Evolutionary conservation across 2,329 filamentous ascomycete species (phyloP).

Genomic region (Epicoccum nigrum): DNA sequence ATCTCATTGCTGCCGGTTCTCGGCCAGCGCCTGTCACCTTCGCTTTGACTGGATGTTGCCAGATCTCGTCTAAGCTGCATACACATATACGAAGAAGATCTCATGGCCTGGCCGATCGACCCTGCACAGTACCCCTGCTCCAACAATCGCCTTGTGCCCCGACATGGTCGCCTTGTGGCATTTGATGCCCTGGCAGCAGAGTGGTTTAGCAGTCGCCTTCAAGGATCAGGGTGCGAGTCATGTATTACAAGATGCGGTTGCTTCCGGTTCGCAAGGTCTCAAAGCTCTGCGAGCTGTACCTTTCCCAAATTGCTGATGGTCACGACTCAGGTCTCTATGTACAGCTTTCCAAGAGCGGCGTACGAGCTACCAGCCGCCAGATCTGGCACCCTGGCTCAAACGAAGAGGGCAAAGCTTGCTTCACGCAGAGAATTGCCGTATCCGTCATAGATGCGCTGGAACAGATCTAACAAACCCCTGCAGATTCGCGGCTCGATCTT

Average conservation of each 20-base stretch:
- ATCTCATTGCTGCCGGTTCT: conserved; percentile 42
- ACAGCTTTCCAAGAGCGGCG: conserved; percentile 21
- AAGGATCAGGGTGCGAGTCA: conserved; percentile 29
- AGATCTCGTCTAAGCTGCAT: conserved; percentile 39
- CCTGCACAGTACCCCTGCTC: conserved; percentile 30
- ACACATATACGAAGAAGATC: conserved; percentile 31
- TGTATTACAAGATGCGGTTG: conserved; percentile 32
- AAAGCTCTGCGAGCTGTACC: conserved; percentile 23
- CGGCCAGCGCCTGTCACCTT: conserved; percentile 35
- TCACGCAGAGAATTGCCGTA: conserved; percentile 37
- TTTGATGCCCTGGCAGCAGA: conserved; percentile 29
- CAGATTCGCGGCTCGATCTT: conserved; percentile 39
- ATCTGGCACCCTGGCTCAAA: conserved; percentile 29
- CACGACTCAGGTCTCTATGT: conserved; percentile 36
- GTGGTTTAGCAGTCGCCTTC: conserved; percentile 27
- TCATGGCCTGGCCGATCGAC: conserved; percentile 35
- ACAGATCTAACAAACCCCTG: conserved; percentile 29
- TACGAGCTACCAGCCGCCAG: conserved; percentile 29
- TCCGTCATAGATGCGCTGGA: conserved; percentile 33
- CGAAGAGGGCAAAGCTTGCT: conserved; percentile 31
- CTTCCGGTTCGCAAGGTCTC: conserved; percentile 29
- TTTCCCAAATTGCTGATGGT: conserved; percentile 33
- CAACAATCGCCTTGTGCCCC: conserved; percentile 17
- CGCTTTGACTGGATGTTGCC: conserved; percentile 26
- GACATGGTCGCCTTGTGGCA: conserved; percentile 27